Conservation (phyloP, 768 basidiomycete genomes). For the Tubosaeta brunneosetosa region DNA sequence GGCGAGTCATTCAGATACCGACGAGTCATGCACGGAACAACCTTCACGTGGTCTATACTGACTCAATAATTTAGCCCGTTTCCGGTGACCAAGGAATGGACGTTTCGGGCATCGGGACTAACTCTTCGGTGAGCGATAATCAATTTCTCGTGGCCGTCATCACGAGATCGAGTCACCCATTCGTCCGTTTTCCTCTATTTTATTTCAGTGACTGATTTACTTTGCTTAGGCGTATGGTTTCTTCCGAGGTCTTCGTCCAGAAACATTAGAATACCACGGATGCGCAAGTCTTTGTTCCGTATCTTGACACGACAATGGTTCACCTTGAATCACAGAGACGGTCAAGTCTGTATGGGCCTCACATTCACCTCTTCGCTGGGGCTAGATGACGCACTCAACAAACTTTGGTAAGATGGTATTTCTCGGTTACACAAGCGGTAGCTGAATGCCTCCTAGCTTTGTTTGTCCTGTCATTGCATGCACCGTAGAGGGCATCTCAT, state of each 20-base stretch:
- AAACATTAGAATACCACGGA: conserved; percentile 9
- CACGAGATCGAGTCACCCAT: neutral
- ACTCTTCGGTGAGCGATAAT: too few relatives aligned
- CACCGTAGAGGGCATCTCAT: conserved; percentile 5
- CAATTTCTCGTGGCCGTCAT: neutral
- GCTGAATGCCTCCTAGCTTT: conserved; percentile 1
- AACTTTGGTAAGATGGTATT: conserved; percentile 13
- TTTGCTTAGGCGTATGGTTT: conserved; percentile 7
- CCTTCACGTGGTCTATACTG: neutral
- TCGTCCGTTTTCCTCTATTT: neutral
- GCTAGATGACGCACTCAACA: conserved; percentile 10
- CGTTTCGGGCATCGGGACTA: too few relatives aligned
- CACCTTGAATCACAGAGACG: conserved; percentile 5
- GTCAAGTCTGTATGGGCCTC: conserved; percentile 16
- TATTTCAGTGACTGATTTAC: too few relatives aligned
- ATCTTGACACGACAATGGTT: neutral
- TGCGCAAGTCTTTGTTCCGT: conserved; percentile 4
- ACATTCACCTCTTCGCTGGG: conserved; percentile 10
- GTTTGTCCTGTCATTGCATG: conserved; percentile 19
- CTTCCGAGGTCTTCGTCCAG: conserved; percentile 15
- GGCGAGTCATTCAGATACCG: conserved; percentile 1
- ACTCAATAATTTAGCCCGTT: neutral
- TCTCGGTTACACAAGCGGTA: neutral
- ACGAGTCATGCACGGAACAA: neutral
- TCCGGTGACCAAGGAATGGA: too few relatives aligned